These are phyloP conservation scores for Prunus armeniaca DNA, from an alignment of 306 rosid genomes.

Conservation along the genomic window DNA sequence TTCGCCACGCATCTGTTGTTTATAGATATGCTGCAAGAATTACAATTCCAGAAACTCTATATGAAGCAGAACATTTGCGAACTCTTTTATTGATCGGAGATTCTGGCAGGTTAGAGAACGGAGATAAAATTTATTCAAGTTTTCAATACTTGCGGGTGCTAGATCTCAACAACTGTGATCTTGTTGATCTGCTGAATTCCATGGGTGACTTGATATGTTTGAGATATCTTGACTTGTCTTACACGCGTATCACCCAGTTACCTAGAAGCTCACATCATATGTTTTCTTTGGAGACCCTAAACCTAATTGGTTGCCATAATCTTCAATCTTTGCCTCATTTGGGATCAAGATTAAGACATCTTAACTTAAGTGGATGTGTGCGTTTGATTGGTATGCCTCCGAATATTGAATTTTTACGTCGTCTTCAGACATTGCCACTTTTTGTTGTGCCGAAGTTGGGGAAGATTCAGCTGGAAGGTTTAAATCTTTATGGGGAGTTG, in stretches of 20 bases:
- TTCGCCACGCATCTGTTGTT: not conserved
- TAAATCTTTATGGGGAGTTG: not conserved
- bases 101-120: not conserved
- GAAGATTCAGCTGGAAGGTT: too few species aligned
- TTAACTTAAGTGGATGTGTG: not conserved
- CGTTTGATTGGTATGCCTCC: accelerated
- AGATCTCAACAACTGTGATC: not conserved
- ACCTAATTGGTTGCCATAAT: accelerated
- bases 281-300: constrained; percentile 9
- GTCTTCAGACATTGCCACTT: not conserved
- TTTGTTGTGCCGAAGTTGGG: not conserved
- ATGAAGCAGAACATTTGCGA: not conserved
- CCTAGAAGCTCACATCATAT: not conserved
- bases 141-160: not conserved
- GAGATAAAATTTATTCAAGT: not conserved
- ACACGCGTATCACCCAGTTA: not conserved
- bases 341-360: not conserved
- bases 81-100: constrained; percentile 7
- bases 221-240: constrained; percentile 12
- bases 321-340: not conserved
- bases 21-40: not conserved
- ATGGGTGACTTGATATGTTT: constrained; percentile 3
- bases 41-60: not conserved
- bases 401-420: too few species aligned
- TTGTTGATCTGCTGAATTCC: not conserved